A percentile compares a stretch with the other conserved stretches of the same genome.
These are phyloP conservation scores for Chlamydomonas sphaeroides DNA, from an alignment of 139 green algal genomes.

Conservation along the genomic window DNA sequence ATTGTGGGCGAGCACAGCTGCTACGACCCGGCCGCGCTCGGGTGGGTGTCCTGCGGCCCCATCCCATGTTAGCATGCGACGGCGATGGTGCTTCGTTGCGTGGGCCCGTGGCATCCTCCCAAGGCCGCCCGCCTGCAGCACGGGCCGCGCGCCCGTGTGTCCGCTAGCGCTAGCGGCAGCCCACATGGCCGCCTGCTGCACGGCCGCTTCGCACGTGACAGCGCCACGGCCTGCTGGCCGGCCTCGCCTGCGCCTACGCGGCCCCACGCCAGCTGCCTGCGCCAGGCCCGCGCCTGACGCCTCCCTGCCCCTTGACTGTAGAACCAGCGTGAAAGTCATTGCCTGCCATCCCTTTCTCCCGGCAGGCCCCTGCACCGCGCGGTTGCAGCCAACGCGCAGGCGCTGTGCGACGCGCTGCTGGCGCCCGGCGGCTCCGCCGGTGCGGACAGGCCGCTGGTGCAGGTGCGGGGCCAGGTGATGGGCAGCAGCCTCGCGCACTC, in stretches of 20 bases:
- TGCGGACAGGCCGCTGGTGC: neutral
- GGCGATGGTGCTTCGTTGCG: too few relatives aligned
- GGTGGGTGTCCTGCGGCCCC: neutral
- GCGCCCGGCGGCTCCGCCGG: neutral
- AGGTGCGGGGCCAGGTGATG: neutral
- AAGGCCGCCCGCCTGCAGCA: too few relatives aligned
- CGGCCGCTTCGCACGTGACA: too few relatives aligned
- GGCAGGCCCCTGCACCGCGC: neutral
- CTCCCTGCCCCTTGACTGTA: neutral
- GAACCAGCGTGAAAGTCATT: too few relatives aligned
- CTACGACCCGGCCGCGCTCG: neutral
- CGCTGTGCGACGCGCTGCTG: neutral
- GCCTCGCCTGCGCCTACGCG: neutral
- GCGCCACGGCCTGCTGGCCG: too few relatives aligned
- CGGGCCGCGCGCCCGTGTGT: too few relatives aligned
- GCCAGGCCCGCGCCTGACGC: too few relatives aligned
- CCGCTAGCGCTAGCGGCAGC: too few relatives aligned
- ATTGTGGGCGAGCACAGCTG: constrained; percentile 14
- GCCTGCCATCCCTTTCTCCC: too few relatives aligned
- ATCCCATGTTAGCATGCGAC: too few relatives aligned
- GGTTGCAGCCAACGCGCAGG: neutral
- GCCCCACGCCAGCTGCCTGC: neutral
- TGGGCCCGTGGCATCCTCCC: too few relatives aligned
- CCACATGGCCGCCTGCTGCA: too few relatives aligned
- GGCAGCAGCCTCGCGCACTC: neutral